Evolutionary conservation across 2,329 filamentous ascomycete genomes (phyloP).

Genomic region (Corniculantispora saksenae): DNA sequence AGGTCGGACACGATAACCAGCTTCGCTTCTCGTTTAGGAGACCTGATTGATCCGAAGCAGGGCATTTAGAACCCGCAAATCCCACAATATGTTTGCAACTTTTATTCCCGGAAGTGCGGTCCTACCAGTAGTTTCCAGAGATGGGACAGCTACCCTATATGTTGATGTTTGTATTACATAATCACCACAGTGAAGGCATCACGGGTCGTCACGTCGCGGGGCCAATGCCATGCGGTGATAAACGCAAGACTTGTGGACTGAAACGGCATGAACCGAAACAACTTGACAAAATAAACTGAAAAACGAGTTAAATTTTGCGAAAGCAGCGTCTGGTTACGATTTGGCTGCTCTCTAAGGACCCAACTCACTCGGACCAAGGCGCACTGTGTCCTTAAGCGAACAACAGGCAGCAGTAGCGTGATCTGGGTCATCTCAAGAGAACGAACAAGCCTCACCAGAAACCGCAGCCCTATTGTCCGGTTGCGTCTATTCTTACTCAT

Average conservation of each 20-base stretch:
- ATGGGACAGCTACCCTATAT: background rate
- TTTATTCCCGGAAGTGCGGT: background rate
- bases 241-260: background rate
- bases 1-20: background rate
- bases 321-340: background rate
- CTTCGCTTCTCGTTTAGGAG: background rate
- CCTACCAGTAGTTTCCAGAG: background rate
- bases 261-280: background rate
- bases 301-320: too few relatives aligned
- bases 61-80: background rate
- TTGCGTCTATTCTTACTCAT: background rate
- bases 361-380: background rate
- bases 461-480: background rate
- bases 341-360: background rate
- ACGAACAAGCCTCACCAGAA: background rate
- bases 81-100: background rate
- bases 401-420: constrained; percentile 9
- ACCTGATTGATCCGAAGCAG: background rate
- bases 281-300: background rate
- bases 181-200: constrained; percentile 10
- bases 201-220: background rate
- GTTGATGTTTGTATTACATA: constrained; percentile 1
- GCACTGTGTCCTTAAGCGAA: constrained; percentile 7
- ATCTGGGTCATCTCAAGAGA: background rate
- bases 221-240: background rate